Percentiles rank a stretch among this genome's conserved stretches.
These are phyloP conservation scores for Syzygium oleosum DNA, from an alignment of 345 rosid species.

Conservation along the genomic window DNA sequence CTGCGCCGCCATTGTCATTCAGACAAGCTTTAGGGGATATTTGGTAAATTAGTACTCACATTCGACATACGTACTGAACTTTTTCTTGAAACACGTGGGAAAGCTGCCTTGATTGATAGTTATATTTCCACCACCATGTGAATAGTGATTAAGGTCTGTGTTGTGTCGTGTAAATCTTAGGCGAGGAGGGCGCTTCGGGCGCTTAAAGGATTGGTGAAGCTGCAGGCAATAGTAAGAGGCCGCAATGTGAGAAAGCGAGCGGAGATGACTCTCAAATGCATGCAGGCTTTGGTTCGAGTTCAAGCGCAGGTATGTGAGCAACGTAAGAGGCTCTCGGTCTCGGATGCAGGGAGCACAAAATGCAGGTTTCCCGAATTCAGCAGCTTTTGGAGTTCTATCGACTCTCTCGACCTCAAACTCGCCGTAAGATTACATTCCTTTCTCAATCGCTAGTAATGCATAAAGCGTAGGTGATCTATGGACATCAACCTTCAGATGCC, in stretches of 20 bases:
- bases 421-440: conserved; percentile 5
- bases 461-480: neutral
- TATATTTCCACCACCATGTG: neutral
- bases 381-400: conserved; percentile 15
- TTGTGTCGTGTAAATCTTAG: conserved; percentile 17
- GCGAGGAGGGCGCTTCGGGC: conserved; percentile 76
- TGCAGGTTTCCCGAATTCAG: neutral
- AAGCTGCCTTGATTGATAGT: neutral
- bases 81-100: neutral
- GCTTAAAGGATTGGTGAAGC: conserved; percentile 67
- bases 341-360: conserved; percentile 9
- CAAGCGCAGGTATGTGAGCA: conserved; percentile 63
- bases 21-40: conserved; percentile 75
- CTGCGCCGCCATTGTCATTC: conserved; percentile 61
- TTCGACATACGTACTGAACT: neutral
- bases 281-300: conserved; percentile 65
- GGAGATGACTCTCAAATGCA: conserved; percentile 46
- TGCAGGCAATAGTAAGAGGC: conserved; percentile 93
- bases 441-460: neutral
- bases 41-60: conserved; percentile 28
- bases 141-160: neutral
- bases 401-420: conserved; percentile 6
- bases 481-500: neutral
- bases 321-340: conserved; percentile 27
- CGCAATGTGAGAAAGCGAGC: conserved; percentile 72